These are phyloP conservation scores for Dactylis glomerata DNA, from an alignment of 176 grass and related monocot genomes.

Conservation along the genomic window DNA sequence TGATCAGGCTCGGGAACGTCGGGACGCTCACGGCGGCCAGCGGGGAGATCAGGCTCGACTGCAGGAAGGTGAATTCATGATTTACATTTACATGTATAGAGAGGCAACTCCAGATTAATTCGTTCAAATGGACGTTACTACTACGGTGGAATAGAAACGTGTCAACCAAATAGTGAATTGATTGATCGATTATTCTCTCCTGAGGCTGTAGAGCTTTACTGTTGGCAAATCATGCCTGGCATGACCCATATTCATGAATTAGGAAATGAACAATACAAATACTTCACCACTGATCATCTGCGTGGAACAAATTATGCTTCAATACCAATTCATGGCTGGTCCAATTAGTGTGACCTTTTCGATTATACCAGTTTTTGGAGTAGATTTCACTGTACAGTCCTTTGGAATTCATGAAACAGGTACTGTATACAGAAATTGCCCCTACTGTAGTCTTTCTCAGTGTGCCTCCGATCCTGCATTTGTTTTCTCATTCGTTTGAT, in stretches of 20 bases:
- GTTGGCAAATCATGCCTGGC: neutral
- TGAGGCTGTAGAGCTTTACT: neutral
- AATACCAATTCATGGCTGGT: too few relatives aligned
- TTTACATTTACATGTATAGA: neutral
- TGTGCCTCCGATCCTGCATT: neutral
- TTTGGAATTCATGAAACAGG: neutral
- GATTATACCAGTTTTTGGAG: neutral
- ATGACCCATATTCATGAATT: neutral
- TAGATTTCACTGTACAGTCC: neutral
- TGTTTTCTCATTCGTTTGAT: neutral
- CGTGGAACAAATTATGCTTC: neutral
- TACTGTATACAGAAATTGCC: neutral
- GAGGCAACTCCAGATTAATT: too few relatives aligned
- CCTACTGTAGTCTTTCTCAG: neutral
- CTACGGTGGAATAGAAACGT: neutral
- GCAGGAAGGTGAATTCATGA: conserved; percentile 60
- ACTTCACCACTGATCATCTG: neutral
- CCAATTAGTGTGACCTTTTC: neutral
- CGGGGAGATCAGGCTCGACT: conserved; percentile 80
- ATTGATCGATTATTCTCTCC: neutral
- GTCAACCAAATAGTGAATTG: neutral
- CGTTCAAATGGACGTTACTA: too few relatives aligned
- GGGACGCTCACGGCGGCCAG: conserved; percentile 40
- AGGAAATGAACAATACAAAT: neutral
- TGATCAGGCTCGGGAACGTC: conserved; percentile 62